phyloP scores from a whole-genome alignment of 2,329 filamentous ascomycete species.

The Talaromyces sp. region DNA sequence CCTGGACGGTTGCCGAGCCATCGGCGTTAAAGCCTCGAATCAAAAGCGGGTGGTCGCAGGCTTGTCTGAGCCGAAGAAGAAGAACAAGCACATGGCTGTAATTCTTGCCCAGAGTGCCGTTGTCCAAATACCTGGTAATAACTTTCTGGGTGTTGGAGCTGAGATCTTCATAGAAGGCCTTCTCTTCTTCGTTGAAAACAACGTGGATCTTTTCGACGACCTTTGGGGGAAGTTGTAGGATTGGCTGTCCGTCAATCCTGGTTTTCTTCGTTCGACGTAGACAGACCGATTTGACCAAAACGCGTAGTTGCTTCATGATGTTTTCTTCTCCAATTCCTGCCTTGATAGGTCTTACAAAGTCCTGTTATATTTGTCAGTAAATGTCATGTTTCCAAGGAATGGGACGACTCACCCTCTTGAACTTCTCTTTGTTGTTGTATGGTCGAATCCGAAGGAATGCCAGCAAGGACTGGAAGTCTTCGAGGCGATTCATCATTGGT shows the following conservation, averaged over 20 bases:
- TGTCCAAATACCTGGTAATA: slow-evolving; percentile 76
- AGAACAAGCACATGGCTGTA: slow-evolving; percentile 82
- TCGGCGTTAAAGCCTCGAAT: slow-evolving; percentile 66
- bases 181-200: slow-evolving; percentile 68
- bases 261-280: slow-evolving; percentile 81
- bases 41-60: slow-evolving; percentile 75
- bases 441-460: slow-evolving; percentile 76
- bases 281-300: slow-evolving; percentile 76
- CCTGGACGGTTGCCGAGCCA: slow-evolving; percentile 47
- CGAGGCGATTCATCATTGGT: slow-evolving; percentile 84
- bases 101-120: slow-evolving; percentile 67
- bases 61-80: slow-evolving; percentile 76
- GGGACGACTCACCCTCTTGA: slow-evolving; percentile 54
- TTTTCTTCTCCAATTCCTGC: slow-evolving; percentile 35
- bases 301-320: slow-evolving; percentile 73
- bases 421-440: slow-evolving; percentile 67
- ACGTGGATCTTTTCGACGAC: slow-evolving; percentile 64
- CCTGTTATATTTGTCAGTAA: slow-evolving; percentile 23
- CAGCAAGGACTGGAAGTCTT: slow-evolving; percentile 76
- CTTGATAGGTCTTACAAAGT: slow-evolving; percentile 60
- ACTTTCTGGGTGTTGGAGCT: slow-evolving; percentile 68
- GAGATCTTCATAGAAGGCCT: slow-evolving; percentile 65
- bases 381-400: not conserved
- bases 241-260: slow-evolving; percentile 75
- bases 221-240: slow-evolving; percentile 69